Evolutionary conservation across 2,329 filamentous ascomycete species (phyloP), one percentile per base, ranked within the genome.

Genomic region (Ophiostoma pallidulum): DNA sequence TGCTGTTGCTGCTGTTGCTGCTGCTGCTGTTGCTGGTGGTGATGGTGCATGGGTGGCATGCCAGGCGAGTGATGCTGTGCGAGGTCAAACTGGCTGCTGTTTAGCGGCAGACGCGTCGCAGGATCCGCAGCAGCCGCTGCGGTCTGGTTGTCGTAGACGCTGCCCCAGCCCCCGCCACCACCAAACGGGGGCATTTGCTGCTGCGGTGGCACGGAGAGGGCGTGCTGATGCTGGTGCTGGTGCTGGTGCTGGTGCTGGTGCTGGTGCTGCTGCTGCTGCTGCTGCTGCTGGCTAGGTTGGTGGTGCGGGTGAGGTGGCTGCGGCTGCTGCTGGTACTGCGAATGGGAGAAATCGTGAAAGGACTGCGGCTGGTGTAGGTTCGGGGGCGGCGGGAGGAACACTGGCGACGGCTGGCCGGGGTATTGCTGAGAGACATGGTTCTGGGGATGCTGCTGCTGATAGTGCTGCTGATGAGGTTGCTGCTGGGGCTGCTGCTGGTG

Each of bases 271-370:
- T 28, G 37, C 31, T 12, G 32, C 10, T 51, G 51, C 10, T 26
- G 45, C 5, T 35, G 48, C 2, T n/a, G n/a, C n/a, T n/a, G n/a
- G n/a, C n/a, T n/a, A n/a, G n/a, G n/a, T n/a, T n/a, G n/a, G n/a
- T n/a, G n/a, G n/a, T n/a, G n/a, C n/a, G n/a, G n/a, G n/a, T n/a
- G n/a, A n/a, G 40, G 38, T 26, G 41, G 36, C 16, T 31, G 33
- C n/a, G 43, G 42, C 32, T 37, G 42, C 38, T 49, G 47, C 38
- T 45, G 38, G 28, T 46, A 38, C 14, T 53, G 49, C n/a, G 43
- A 19, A n/a, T 49, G 45, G 42, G 50, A 50, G 19, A 51, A 51
- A 4, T 53, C 47, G 33, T 45, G 8, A 9, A 50, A 51, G 6
- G 47, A 35, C 43, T 45, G 46, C 28, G 41, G 46, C 16, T 51